These are phyloP conservation scores for Talaromyces sp. DNA, from an alignment of 2,329 filamentous ascomycete genomes.

Conservation along the genomic window DNA sequence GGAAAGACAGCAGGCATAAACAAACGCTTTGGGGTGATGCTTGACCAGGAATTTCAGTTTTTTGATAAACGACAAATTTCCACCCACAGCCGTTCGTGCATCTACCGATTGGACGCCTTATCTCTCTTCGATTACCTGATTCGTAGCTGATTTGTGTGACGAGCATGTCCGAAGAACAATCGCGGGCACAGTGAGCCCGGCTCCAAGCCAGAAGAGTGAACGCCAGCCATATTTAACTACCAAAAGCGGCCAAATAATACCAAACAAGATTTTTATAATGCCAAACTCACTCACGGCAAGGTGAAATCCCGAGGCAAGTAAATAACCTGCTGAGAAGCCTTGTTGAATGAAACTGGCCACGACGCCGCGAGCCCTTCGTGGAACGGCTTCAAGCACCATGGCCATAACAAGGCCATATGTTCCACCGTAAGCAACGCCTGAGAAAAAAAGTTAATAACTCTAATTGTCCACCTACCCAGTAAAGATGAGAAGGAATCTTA, in stretches of 20 bases:
- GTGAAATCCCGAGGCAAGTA: slow-evolving; percentile 7
- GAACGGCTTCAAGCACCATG: slow-evolving; percentile 7
- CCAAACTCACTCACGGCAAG: slow-evolving; percentile 7
- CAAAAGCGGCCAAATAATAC: neutral
- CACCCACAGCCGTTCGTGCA: neutral
- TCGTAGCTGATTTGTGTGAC: slow-evolving; percentile 3
- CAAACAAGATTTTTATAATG: neutral
- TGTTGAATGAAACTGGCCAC: slow-evolving; percentile 7
- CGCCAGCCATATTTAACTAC: slow-evolving; percentile 6
- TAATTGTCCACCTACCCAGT: neutral
- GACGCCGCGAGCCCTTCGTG: neutral
- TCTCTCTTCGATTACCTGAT: neutral
- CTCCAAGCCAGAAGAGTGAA: slow-evolving; percentile 1
- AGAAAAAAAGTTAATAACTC: neutral
- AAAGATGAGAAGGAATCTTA: neutral
- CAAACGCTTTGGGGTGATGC: slow-evolving; percentile 3
- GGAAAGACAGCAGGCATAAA: neutral
- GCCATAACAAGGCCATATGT: slow-evolving; percentile 4
- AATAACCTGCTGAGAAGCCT: slow-evolving; percentile 2
- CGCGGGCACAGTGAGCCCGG: neutral
- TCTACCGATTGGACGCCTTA: neutral
- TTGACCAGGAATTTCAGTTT: slow-evolving; percentile 2
- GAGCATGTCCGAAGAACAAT: neutral
- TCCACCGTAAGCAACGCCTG: slow-evolving; percentile 5
- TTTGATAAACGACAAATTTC: neutral